phyloP scores from a whole-genome alignment of 345 rosid genomes.

The Acer yangbiense region DNA sequence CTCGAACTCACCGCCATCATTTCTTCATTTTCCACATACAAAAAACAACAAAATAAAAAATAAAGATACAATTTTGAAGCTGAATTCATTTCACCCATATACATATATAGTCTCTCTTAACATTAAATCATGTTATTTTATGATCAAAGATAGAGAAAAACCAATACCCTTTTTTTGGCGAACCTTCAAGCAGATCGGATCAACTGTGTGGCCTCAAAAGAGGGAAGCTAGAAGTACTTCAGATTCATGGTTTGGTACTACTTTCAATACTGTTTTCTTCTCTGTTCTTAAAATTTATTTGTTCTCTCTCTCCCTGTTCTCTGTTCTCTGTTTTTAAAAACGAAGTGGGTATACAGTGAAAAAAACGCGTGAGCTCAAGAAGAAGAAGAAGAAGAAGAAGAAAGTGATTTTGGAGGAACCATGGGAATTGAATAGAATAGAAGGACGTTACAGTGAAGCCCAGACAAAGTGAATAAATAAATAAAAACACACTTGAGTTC shows the following conservation, averaged over 20 bases:
- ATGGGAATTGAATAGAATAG: background rate
- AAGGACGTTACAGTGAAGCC: background rate
- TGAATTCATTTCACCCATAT: background rate
- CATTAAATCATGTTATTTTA: background rate
- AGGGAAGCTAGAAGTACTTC: conserved; percentile 4
- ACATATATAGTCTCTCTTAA: background rate
- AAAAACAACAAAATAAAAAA: background rate
- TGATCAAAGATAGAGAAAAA: background rate
- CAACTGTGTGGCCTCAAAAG: background rate
- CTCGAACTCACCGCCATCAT: conserved; percentile 70
- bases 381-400: conserved; percentile 12
- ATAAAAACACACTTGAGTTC: background rate
- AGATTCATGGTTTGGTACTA: background rate
- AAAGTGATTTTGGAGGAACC: background rate
- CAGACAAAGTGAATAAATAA: background rate
- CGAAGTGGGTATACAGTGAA: background rate
- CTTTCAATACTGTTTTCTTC: conserved; percentile 13
- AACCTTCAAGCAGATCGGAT: conserved; percentile 13
- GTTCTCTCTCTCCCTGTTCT: too few relatives aligned
- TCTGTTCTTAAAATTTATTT: too few relatives aligned
- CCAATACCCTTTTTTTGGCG: conserved; percentile 5
- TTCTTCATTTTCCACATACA: conserved; percentile 15
- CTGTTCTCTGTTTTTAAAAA: too few relatives aligned
- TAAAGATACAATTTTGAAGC: background rate
- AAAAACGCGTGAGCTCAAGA: conserved; percentile 12